Evolutionary conservation across 1,139 yeast species (phyloP).

Genomic region (Blastobotrys arbuscula): DNA sequence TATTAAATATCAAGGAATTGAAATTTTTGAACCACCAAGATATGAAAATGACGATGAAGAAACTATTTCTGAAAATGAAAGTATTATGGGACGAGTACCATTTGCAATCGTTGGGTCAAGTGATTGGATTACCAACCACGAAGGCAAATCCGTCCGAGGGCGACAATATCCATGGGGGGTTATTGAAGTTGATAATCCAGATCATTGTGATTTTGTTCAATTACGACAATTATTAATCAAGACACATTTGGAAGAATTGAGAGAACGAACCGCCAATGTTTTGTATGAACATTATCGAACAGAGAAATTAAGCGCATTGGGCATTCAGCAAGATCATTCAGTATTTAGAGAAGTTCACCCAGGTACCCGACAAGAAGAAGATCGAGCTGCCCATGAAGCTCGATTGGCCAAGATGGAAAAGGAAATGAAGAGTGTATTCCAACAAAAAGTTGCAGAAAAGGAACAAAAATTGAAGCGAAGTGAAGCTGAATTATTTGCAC

Average conservation of each 20-base stretch:
- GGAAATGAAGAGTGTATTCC: conserved; percentile 96
- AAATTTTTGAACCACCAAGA: conserved; percentile 71
- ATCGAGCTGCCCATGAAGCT: conserved; percentile 87
- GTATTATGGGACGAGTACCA: conserved; percentile 69
- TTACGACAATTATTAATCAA: conserved; percentile 86
- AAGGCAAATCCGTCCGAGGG: conserved; percentile 77
- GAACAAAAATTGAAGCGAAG: conserved; percentile 96
- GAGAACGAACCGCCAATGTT: conserved; percentile 71
- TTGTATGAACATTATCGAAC: conserved; percentile 89
- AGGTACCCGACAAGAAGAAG: conserved; percentile 87
- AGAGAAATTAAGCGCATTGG: conserved; percentile 71
- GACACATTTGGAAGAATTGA: conserved; percentile 88
- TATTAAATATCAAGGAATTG: conserved; percentile 67
- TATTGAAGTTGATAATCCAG: conserved; percentile 91
- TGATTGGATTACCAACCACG: conserved; percentile 59
- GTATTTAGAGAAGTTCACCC: conserved; percentile 97
- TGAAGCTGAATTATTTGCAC: conserved; percentile 91
- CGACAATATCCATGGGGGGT: conserved; percentile 98
- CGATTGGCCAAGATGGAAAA: conserved; percentile 91
- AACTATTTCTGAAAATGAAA: conserved; percentile 52
- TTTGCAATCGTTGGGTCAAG: conserved; percentile 95
- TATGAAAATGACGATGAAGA: conserved; percentile 88
- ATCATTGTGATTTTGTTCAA: conserved; percentile 87
- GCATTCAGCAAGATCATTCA: conserved; percentile 85
- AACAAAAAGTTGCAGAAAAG: conserved; percentile 93